Conservation (phyloP, 371 early-diverging fungal species). For the Coemansia sp. region DNA sequence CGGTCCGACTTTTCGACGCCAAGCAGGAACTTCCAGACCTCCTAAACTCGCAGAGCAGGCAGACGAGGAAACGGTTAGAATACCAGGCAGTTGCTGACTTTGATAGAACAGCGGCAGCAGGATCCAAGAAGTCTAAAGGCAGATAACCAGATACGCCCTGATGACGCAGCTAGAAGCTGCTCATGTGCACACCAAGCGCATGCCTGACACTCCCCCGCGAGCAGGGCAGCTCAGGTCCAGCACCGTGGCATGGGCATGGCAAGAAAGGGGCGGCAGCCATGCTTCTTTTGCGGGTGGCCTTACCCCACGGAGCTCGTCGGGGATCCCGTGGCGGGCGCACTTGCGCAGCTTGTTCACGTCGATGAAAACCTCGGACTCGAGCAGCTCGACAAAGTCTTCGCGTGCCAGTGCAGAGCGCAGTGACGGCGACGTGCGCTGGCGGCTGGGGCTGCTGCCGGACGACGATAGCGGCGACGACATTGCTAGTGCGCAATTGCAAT, state of each 20-base stretch:
- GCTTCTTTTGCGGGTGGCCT: constrained; percentile 23
- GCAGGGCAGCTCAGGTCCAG: neutral
- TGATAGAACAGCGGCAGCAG: neutral
- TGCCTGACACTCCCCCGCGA: neutral
- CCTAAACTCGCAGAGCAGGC: constrained; percentile 54
- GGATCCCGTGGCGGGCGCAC: constrained; percentile 83
- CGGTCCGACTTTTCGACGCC: constrained; percentile 85
- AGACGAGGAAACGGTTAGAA: neutral
- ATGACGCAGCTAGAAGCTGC: constrained; percentile 5
- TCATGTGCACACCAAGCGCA: neutral
- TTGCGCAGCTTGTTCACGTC: constrained; percentile 82
- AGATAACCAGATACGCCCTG: constrained; percentile 1
- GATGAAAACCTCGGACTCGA: constrained; percentile 84
- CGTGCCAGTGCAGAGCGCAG: constrained; percentile 54
- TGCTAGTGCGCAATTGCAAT: neutral
- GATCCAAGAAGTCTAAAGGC: neutral
- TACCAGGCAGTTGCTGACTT: neutral
- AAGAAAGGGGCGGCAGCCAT: neutral
- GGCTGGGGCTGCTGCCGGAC: constrained; percentile 43
- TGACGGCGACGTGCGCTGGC: constrained; percentile 37
- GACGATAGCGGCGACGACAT: constrained; percentile 36
- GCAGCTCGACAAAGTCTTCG: constrained; percentile 78
- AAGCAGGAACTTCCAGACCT: constrained; percentile 89
- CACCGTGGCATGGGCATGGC: neutral
- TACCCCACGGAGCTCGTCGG: constrained; percentile 80